Evolutionary conservation across 2,329 filamentous ascomycete genomes (phyloP).

Genomic region (Ambrosiella cleistominuta): DNA sequence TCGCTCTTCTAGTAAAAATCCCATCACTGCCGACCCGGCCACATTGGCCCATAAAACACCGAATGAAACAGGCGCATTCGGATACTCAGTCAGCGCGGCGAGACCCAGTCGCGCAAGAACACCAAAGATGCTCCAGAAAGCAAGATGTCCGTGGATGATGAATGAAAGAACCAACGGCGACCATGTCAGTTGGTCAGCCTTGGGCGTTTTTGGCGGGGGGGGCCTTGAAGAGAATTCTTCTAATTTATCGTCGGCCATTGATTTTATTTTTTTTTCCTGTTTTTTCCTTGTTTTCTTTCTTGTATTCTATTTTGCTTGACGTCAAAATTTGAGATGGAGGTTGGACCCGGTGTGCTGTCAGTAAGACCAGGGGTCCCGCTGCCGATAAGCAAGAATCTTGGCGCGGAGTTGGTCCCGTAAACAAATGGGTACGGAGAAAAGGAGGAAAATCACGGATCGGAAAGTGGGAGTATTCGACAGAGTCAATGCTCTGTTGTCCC

Average conservation of each 20-base stretch:
- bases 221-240: background rate
- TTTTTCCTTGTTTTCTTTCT: background rate
- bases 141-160: conserved; percentile 64
- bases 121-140: conserved; percentile 72
- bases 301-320: background rate
- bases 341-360: background rate
- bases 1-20: conserved; percentile 66
- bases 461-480: too few relatives aligned
- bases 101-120: conserved; percentile 70
- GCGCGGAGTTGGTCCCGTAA: background rate
- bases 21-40: conserved; percentile 63
- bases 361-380: too few relatives aligned
- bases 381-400: background rate
- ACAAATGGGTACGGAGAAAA: background rate
- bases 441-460: too few relatives aligned
- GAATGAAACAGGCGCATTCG: conserved; percentile 56
- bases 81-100: conserved; percentile 62
- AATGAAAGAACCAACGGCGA: background rate
- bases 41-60: conserved; percentile 79
- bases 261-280: background rate
- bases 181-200: background rate
- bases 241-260: conserved; percentile 1
- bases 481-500: too few relatives aligned
- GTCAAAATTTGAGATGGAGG: background rate
- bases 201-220: background rate